A percentile compares a stretch with the other conserved stretches of the same genome.
Conservation (phyloP, 2,329 filamentous ascomycete genomes). For the Diaporthe citri region DNA sequence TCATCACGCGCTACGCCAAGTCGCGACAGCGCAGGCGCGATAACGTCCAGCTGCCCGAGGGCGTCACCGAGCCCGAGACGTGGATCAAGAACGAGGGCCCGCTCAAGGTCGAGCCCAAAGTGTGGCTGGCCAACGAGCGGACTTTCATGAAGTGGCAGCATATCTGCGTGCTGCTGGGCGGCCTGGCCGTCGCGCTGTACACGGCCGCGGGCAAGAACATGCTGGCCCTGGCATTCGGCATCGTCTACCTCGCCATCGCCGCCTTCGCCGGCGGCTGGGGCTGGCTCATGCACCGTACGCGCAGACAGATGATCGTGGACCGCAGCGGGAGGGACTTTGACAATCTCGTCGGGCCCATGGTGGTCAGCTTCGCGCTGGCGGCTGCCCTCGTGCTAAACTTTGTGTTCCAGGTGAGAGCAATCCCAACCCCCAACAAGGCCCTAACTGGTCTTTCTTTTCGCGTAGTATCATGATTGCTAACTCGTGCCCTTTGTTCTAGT, state of each 20-base stretch:
- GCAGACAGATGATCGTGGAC: slow-evolving; percentile 83
- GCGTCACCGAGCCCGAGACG: slow-evolving; percentile 84
- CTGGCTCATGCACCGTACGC: slow-evolving; percentile 82
- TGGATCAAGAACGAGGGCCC: slow-evolving; percentile 97
- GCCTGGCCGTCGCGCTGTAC: slow-evolving; percentile 86
- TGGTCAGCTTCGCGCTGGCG: slow-evolving; percentile 84
- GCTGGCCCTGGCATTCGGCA: slow-evolving; percentile 79
- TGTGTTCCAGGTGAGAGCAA: slow-evolving; percentile 77
- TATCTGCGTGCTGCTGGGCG: slow-evolving; percentile 88
- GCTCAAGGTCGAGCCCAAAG: slow-evolving; percentile 94
- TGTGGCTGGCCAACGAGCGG: slow-evolving; percentile 98
- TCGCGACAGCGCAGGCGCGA: slow-evolving; percentile 61
- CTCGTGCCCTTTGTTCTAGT: slow-evolving; percentile 46
- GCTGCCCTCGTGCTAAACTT: slow-evolving; percentile 89
- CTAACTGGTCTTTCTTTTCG: background rate
- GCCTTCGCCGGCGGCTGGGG: slow-evolving; percentile 90
- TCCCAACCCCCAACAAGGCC: background rate
- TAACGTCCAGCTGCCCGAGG: slow-evolving; percentile 77
- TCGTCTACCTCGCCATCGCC: slow-evolving; percentile 85
- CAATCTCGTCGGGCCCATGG: slow-evolving; percentile 84
- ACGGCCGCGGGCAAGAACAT: slow-evolving; percentile 86
- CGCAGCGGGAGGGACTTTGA: slow-evolving; percentile 95
- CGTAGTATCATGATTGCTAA: background rate
- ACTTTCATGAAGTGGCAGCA: slow-evolving; percentile 99
- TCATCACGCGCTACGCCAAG: slow-evolving; percentile 78